Evolutionary conservation across 2,329 filamentous ascomycete species (phyloP).

Genomic region (Rosellinia necatrix): DNA sequence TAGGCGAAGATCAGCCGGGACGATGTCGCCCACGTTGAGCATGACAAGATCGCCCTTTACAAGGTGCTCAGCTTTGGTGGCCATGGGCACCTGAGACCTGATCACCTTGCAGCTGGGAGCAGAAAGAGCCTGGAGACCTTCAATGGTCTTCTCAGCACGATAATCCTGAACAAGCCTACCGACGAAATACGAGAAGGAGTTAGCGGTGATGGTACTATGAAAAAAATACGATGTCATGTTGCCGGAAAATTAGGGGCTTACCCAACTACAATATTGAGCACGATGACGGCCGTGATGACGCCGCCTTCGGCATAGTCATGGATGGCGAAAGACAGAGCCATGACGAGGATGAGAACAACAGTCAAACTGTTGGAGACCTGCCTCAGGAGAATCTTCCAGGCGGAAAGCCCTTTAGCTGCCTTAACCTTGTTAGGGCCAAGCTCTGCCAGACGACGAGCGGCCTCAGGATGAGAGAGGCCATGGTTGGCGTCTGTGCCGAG

Average conservation of each 20-base stretch:
- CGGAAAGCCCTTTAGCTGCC: constrained; percentile 70
- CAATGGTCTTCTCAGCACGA: constrained; percentile 65
- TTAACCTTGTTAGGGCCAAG: constrained; percentile 74
- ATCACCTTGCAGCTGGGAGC: constrained; percentile 64
- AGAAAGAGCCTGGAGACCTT: constrained; percentile 62
- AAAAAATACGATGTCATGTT: not conserved
- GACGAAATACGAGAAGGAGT: constrained; percentile 20
- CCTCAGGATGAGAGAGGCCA: constrained; percentile 68
- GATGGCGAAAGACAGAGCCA: constrained; percentile 70
- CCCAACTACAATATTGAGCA: constrained; percentile 71
- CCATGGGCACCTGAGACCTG: constrained; percentile 56
- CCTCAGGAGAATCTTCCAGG: constrained; percentile 76
- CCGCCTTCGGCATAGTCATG: constrained; percentile 66
- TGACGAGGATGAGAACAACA: constrained; percentile 74
- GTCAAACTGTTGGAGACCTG: constrained; percentile 80
- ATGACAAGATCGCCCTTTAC: constrained; percentile 70
- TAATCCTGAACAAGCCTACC: constrained; percentile 63
- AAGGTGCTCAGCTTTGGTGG: constrained; percentile 59
- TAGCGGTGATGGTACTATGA: constrained; percentile 1
- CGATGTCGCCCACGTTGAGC: constrained; percentile 68
- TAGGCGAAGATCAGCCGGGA: constrained; percentile 70
- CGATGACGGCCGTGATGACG: constrained; percentile 66
- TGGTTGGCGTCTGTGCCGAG: constrained; percentile 53
- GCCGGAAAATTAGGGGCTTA: constrained; percentile 43
- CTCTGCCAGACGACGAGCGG: constrained; percentile 65